These are phyloP conservation scores for Emmonsiellopsis sp. DNA, from an alignment of 2,329 filamentous ascomycete genomes.

Conservation along the genomic window DNA sequence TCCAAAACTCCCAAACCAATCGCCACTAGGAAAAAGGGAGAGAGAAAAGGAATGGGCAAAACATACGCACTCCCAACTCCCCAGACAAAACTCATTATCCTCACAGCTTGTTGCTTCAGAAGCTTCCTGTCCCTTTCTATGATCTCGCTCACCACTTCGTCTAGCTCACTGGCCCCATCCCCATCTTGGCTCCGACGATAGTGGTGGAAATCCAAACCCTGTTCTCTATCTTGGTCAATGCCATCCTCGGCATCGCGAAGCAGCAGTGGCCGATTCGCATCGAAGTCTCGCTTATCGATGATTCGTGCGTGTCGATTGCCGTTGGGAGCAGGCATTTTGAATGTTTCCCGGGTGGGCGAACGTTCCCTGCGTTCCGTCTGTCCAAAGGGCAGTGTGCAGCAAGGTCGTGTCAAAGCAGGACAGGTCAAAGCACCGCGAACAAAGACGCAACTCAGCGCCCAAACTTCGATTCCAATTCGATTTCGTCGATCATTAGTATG, in stretches of 20 bases:
- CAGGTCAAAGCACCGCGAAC: neutral
- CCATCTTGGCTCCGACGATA: neutral
- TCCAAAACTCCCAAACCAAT: neutral
- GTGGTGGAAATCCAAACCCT: constrained; percentile 7
- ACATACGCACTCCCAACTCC: constrained; percentile 50
- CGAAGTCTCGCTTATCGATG: constrained; percentile 40
- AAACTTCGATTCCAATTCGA: neutral
- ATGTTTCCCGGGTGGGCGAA: neutral
- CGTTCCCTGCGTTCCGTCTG: neutral
- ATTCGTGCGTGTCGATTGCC: neutral
- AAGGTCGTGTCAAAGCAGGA: neutral
- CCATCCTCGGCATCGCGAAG: constrained; percentile 5
- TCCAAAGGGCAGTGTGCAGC: neutral
- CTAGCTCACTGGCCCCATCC: constrained; percentile 40
- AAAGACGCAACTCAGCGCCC: neutral
- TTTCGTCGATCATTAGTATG: too few species aligned
- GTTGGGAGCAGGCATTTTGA: neutral
- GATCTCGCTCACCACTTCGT: constrained; percentile 52
- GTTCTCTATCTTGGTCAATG: constrained; percentile 7
- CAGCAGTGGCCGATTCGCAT: constrained; percentile 30
- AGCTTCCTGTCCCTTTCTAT: constrained; percentile 47
- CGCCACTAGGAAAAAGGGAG: neutral
- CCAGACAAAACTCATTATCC: constrained; percentile 51
- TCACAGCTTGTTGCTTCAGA: constrained; percentile 44
- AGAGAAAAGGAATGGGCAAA: neutral